Base-by-base conservation (phyloP, 2,329 filamentous ascomycete species). In the Neurospora sp. region DNA sequence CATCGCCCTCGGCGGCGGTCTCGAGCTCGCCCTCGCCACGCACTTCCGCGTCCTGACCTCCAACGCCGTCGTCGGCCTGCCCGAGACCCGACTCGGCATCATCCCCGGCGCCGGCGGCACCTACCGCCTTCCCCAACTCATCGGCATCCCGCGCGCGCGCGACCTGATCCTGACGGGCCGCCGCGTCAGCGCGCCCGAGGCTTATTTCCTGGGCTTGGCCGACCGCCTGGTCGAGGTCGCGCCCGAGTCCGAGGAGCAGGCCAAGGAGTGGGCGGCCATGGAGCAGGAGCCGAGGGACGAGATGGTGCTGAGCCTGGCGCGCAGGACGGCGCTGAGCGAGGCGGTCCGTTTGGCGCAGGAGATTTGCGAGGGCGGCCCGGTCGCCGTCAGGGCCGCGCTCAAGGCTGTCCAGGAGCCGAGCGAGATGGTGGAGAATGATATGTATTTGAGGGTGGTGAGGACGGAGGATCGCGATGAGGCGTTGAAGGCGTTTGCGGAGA, bases 31-130 rank as follows among this genome's bases (percentile, higher is more conserved):
- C 1, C 88, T 99, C 6, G 89, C 91, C 74, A 97, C 95, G 1
- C 89, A 96, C 80, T 89, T 99, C 80, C 92, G 96, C 74, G 90
- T 99, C 68, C 90, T 98, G 74, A 87, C 89, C 39, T 93, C 92
- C 46, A 91, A 89, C 40, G 91, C 93, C 17, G 83, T 85, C 33
- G 88, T 99, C 69, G 94, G 89, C 0, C 87, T 98, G 5, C 96
- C 96, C 1, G 96, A 99, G 80, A 98, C 96, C 1, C 87, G 94
- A 2, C 86, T 99, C 2, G 96, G 91, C 69, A 99, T 99, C 78
- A 91, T 99, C 73, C 96, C 96, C 3, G 96, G 96, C 71, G 96
- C 95, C 2, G 96, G 96, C 62, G 96, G 95, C 71, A 98, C 95
- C 0, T 92, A 93, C 80, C 90, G 96, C 10, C 88, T 99, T 0